These are phyloP conservation scores for Sedum album DNA, from an alignment of 164 flowering plant genomes.

Conservation along the genomic window DNA sequence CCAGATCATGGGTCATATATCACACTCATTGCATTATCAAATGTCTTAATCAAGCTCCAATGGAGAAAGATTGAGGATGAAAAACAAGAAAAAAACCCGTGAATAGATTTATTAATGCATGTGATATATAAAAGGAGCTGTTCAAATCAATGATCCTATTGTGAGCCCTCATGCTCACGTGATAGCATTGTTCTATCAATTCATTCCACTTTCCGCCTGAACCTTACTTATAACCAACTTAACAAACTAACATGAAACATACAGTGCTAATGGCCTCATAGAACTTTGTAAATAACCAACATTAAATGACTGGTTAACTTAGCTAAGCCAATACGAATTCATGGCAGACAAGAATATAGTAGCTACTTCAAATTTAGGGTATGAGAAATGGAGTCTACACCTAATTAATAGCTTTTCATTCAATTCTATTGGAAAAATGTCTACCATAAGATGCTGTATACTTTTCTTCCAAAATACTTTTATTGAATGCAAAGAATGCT, in stretches of 20 bases:
- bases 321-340: too few relatives aligned
- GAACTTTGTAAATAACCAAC: neutral
- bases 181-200: conserved; percentile 26
- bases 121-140: conserved; percentile 60
- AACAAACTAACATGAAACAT: neutral
- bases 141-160: conserved; percentile 54
- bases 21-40: neutral
- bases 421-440: neutral
- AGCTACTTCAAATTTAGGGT: neutral
- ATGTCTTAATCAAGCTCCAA: neutral
- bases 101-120: conserved; percentile 52
- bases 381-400: neutral
- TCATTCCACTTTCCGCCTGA: conserved; percentile 26
- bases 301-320: neutral
- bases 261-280: neutral
- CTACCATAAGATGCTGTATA: neutral
- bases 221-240: neutral
- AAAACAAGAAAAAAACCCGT: conserved; percentile 40
- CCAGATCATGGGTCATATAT: neutral
- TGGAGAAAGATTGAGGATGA: neutral
- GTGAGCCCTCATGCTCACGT: conserved; percentile 41
- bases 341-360: too few relatives aligned
- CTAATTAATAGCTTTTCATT: neutral
- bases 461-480: neutral
- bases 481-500: neutral